Percentiles rank a stretch among this genome's conserved stretches.
Conservation (phyloP, 768 basidiomycete species). For the Brasilioporus rufonigricans region DNA sequence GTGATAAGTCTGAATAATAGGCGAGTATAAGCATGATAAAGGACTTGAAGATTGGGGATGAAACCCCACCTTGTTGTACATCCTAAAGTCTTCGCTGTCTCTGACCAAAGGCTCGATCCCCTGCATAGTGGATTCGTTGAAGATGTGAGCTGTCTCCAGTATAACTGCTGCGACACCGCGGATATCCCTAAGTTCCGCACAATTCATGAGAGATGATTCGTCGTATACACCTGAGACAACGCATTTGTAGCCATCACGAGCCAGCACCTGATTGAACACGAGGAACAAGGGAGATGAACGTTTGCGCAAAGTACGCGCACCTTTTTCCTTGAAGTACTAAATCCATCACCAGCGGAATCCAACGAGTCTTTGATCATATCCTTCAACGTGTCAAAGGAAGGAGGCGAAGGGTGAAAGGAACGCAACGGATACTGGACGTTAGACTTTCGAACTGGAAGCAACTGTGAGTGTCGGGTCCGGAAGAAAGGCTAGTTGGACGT, state of each 20-base stretch:
- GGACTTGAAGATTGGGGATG: background rate
- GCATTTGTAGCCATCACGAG: background rate
- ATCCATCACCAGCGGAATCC: background rate
- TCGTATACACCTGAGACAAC: background rate
- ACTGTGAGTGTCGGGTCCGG: background rate
- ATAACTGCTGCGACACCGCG: rapidly evolving
- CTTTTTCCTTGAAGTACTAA: background rate
- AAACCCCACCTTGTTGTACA: background rate
- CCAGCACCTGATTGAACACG: background rate
- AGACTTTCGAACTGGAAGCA: background rate
- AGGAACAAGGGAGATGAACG: background rate
- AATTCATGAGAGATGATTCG: background rate
- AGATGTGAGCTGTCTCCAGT: background rate
- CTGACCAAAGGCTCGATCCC: background rate
- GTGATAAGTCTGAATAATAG: background rate
- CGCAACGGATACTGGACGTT: background rate
- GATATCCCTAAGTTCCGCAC: background rate
- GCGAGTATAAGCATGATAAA: too few relatives aligned
- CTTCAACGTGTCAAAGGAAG: background rate
- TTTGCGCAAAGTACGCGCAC: background rate
- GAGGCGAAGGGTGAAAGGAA: background rate
- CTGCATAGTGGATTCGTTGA: background rate
- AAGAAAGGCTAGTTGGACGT: background rate
- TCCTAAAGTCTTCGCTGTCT: background rate
- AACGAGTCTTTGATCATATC: background rate